Evolutionary conservation across 2,329 filamentous ascomycete species (phyloP), one percentile per base, ranked within the genome.

Genomic region (Botrytis deweyae): DNA sequence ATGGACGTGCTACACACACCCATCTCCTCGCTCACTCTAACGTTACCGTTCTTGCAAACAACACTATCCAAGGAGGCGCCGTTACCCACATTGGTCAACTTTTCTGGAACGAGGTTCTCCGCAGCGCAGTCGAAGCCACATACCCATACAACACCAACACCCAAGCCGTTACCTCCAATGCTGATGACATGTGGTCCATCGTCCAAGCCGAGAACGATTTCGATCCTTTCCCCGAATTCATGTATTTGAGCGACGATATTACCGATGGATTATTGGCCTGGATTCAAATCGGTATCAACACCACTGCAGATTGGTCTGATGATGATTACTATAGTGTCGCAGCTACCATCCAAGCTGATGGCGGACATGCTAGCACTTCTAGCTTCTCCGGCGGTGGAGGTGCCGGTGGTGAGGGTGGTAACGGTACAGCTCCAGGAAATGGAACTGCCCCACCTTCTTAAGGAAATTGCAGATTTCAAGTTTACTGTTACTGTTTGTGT

Each of bases 101-200:
- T 66, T 90, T 88, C 83, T 87, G 89, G 73, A 88, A 92, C 77
- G 85, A 88, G 75, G 82, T 83, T 73, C 84, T 90, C 29, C 83
- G 87, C 74, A 75, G 78, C 4, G 76, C 81, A 33, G 86, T 88
- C 66, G 86, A 88, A 72, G 80, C 79, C 18, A 83, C 81, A 0
- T 76, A 79, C 2, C 87, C 87, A 1, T 86, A 86, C 77, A 80
- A 77, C 25, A 80, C 79, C 59, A 86, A 86, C 76, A 83, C 80
- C 0, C 82, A 85, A 73, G 74, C 77, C 0, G 33, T 85, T n/a
- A 88, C 84, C 7, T 80, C 78, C 62, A 89, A 89, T 77, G 81
- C 81, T 7, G 82, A 87, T 0, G 88, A 90, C 77, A 77, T 76
- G 36, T 79, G 75, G 74, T 73, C 73, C 4, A 84, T 87, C 58